Base-by-base conservation (phyloP, 257 asterid genomes). In the Solanum pinnatisectum region DNA sequence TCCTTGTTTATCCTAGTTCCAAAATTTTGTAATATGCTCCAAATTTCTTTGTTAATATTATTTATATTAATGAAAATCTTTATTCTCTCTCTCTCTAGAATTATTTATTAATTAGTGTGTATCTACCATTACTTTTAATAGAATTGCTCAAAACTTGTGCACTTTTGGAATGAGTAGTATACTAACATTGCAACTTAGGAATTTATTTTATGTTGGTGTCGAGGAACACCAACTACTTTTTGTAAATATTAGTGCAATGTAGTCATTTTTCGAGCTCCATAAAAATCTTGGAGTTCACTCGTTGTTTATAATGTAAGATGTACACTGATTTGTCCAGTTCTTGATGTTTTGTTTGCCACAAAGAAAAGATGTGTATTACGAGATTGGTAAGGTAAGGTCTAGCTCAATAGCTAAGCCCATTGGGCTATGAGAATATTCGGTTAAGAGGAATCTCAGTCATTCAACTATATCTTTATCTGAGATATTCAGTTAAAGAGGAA, bases 11-110 rank as follows among this genome's bases (percentile, higher is more conserved):
- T 84, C 33, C 67, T 83, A 76, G 68, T 71, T 44, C 65, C 82
- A 71, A 78, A 88, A 49, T 92, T 93, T 92, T 93, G 92, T 90
- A 87, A 81, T 87, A 79, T 72, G 88, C 91, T 85, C 83, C 37
- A 60, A 49, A 67, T 3, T 89, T 89, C 90, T 79, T 87, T 89
- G 93, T 89, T 82, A 87, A 90, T 91, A 90, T 91, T 88, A 88
- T 91, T 84, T 73, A 35, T 37, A 81, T 87, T 60, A 18, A 25
- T 32, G 86, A 32, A 81, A 49, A 32, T 49, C 44, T 30, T 81
- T 5, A 9, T 20, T 16, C 39, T 4, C 84, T 6, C n/a, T 71
- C 56, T 77, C 37, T 35, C 6, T 36, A 8, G 46, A 10, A 10
- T 35, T 36, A 10, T 7, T 56, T 20, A 3, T 56, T 20, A 56